Conservation (phyloP, 225 moss, liverwort and hornwort species). For the Marchantia polymorpha region DNA sequence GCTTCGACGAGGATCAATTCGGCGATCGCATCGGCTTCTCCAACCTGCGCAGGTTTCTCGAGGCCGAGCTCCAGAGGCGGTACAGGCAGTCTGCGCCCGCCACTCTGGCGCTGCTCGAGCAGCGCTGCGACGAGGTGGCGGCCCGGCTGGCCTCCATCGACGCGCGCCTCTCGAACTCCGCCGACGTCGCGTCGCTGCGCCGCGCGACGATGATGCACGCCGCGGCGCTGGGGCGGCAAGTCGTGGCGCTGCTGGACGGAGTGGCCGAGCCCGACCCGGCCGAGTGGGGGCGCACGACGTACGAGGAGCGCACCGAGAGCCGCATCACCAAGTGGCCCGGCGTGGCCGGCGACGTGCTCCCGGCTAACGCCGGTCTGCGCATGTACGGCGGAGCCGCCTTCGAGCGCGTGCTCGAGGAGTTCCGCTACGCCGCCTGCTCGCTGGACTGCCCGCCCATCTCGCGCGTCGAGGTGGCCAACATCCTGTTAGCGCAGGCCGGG, state of each 20-base stretch:
- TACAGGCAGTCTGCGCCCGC: conserved; percentile 83
- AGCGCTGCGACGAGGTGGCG: conserved; percentile 65
- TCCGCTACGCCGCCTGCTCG: conserved; percentile 69
- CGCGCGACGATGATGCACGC: conserved; percentile 69
- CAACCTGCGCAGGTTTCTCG: conserved; percentile 59
- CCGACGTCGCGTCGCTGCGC: conserved; percentile 61
- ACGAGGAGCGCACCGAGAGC: conserved; percentile 72
- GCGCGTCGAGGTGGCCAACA: conserved; percentile 73
- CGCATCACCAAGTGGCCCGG: conserved; percentile 69
- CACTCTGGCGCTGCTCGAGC: conserved; percentile 62
- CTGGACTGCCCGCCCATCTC: conserved; percentile 82
- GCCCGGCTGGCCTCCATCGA: conserved; percentile 50
- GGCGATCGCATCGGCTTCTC: conserved; percentile 68
- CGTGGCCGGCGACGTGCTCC: conserved; percentile 50
- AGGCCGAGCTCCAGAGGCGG: conserved; percentile 76
- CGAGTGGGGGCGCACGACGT: conserved; percentile 62
- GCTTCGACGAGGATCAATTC: conserved; percentile 85
- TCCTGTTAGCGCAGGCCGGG: conserved; percentile 67
- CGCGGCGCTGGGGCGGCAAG: conserved; percentile 60
- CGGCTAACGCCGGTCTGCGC: conserved; percentile 57
- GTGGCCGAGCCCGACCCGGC: conserved; percentile 75
- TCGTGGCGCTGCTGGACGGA: conserved; percentile 74
- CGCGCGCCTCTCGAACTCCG: conserved; percentile 52
- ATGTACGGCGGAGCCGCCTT: conserved; percentile 79
- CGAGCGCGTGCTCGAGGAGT: conserved; percentile 79